Base-by-base conservation (phyloP, 768 basidiomycete species). In the Boletus reticuloceps region DNA sequence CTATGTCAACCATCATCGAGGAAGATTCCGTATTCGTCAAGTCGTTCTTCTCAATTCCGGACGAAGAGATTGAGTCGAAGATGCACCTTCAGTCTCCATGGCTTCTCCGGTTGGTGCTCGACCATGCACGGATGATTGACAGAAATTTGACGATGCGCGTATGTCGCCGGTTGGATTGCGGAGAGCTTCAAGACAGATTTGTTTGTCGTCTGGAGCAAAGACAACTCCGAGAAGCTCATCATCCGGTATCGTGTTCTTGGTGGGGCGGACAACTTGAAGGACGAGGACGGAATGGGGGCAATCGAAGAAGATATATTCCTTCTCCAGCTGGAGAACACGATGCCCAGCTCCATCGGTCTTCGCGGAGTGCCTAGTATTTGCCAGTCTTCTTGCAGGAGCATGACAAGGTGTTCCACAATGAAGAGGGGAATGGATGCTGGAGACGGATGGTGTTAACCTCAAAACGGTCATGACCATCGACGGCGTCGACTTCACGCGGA, bases 31-130 rank as follows among this genome's bases (percentile, higher is more conserved):
- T 94, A 22, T 98, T 99, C 68, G 97, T 99, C 53, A 92, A 97
- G 66, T 94, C 94, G 0, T n/a, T n/a, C n/a, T 97, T 98, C 90
- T 99, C 95, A 51, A 98, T 98, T 68, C 97, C 97, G 8, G 97
- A 98, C 64, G 94, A 98, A 68, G 92, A 95, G 47, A 88, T 95
- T 55, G 93, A 96, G 69, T 80, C 83, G n/a, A 96, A 96, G 66
- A 75, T 97, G 3, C 88, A 93, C 60, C 78, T 94, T 1, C 92
- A 95, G 69, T 98, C 97, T 2, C 94, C 95, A 0, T 99, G 97
- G 97, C 78, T 99, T 19, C 85, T 99, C 20, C 93, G 96, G 74
- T 83, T 98, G 43, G 96, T 96, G 67, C 84, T 99, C 51, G 96
- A 98, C 70, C 91, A 95, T 61, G 88, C 91, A 5, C 93, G 96